Percentiles rank a stretch among this genome's conserved stretches.
Evolutionary conservation across 495 filamentous ascomycete genomes (phyloP).

Genomic region (Recurvomyces mirabilis): DNA sequence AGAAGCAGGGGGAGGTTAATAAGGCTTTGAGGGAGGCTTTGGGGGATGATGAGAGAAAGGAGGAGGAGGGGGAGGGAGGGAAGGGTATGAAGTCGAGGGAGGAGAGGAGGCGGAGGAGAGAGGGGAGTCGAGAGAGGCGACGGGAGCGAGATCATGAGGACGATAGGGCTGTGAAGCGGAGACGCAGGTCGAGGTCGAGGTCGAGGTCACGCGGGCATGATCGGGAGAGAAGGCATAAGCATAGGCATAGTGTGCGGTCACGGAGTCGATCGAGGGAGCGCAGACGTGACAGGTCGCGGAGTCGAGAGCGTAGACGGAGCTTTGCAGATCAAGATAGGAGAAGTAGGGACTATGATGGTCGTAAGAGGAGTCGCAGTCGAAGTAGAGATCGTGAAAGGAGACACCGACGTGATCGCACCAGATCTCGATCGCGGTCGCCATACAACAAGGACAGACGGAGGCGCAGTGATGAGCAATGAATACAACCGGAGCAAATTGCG

Average conservation of each 20-base stretch:
- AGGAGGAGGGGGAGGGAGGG: constrained; percentile 9
- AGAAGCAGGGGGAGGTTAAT: constrained; percentile 23
- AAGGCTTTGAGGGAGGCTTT: constrained; percentile 24
- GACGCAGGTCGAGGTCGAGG: constrained; percentile 6
- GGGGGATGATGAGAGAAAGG: constrained; percentile 18
- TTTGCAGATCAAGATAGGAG: neutral
- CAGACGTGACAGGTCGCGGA: constrained; percentile 6
- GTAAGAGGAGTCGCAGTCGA: neutral
- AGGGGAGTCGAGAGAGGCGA: constrained; percentile 4
- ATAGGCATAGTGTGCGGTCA: neutral
- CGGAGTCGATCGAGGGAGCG: constrained; percentile 9
- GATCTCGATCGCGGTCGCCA: constrained; percentile 8
- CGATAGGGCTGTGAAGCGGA: neutral
- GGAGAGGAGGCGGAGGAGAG: constrained; percentile 7
- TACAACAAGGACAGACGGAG: neutral
- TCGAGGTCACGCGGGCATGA: constrained; percentile 16
- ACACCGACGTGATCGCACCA: neutral
- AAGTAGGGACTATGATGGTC: neutral
- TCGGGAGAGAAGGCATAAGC: constrained; percentile 9
- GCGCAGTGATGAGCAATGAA: constrained; percentile 1
- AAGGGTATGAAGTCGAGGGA: neutral
- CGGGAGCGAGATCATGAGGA: constrained; percentile 9
- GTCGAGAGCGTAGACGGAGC: neutral
- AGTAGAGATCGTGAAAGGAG: neutral
- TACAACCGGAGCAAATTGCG: too few relatives aligned